These are phyloP conservation scores for Chrysanthemum seticuspe DNA, from an alignment of 129 eudicot genomes.

Conservation along the genomic window DNA sequence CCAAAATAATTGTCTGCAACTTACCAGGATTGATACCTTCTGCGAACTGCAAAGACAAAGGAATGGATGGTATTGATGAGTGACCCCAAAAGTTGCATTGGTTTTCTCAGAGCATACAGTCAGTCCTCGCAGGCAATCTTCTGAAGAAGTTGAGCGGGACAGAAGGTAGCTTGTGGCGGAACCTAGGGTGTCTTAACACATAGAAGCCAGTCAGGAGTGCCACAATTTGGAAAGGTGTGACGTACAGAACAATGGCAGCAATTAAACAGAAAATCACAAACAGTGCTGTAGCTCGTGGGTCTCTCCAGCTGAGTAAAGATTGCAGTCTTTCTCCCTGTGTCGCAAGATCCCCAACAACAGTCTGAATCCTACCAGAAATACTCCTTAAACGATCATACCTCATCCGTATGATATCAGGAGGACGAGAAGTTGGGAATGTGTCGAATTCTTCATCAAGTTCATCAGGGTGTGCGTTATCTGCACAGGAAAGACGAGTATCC, in stretches of 20 bases:
- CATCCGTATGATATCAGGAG: slow-evolving; percentile 51
- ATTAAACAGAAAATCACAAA: slow-evolving; percentile 57
- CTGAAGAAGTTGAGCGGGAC: slow-evolving; percentile 65
- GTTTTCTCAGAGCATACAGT: slow-evolving; percentile 57
- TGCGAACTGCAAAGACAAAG: slow-evolving; percentile 8
- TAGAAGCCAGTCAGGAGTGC: slow-evolving; percentile 52
- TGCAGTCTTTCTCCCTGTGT: slow-evolving; percentile 67
- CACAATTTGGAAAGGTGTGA: slow-evolving; percentile 57
- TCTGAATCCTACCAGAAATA: slow-evolving; percentile 65
- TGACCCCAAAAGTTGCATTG: slow-evolving; percentile 1
- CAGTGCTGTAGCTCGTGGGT: slow-evolving; percentile 57
- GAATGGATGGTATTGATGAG: slow-evolving; percentile 4
- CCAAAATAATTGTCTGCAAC: slow-evolving; percentile 29
- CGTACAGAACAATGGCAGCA: slow-evolving; percentile 54
- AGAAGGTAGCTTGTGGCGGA: slow-evolving; percentile 59
- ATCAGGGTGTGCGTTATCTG: slow-evolving; percentile 57
- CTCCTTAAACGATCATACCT: slow-evolving; percentile 61
- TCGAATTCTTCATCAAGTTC: slow-evolving; percentile 67
- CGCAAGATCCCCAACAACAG: slow-evolving; percentile 68
- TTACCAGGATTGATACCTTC: slow-evolving; percentile 23
- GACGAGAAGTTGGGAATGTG: slow-evolving; percentile 58
- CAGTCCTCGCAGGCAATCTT: slow-evolving; percentile 65
- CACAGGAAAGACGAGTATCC: slow-evolving; percentile 67
- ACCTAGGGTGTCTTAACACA: slow-evolving; percentile 61
- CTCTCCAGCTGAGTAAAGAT: slow-evolving; percentile 64